Evolutionary conservation across 2,329 filamentous ascomycete genomes (phyloP).

Genomic region (Raffaelea albimanens): DNA sequence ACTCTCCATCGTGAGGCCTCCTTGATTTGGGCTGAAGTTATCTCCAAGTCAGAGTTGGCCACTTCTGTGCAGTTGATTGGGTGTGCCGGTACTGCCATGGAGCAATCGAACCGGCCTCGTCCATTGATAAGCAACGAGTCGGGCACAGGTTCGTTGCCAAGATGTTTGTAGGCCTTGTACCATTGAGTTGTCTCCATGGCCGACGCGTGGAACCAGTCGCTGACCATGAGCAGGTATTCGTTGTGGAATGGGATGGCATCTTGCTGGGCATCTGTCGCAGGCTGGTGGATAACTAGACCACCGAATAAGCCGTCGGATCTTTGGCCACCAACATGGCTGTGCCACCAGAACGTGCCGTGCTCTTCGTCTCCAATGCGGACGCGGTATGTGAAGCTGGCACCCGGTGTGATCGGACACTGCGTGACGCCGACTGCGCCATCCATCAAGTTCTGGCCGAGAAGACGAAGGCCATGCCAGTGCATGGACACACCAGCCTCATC

Average conservation of each 20-base stretch:
- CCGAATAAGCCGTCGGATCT: slow-evolving; percentile 59
- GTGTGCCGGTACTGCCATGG: slow-evolving; percentile 2
- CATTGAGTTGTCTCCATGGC: not conserved
- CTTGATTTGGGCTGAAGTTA: not conserved
- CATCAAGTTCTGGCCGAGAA: slow-evolving; percentile 39
- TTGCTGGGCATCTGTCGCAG: slow-evolving; percentile 35
- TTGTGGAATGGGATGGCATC: slow-evolving; percentile 42
- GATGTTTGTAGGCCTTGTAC: slow-evolving; percentile 1
- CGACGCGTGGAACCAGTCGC: slow-evolving; percentile 45
- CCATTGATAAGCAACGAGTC: slow-evolving; percentile 11
- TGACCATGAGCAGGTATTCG: slow-evolving; percentile 55
- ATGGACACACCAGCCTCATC: slow-evolving; percentile 26
- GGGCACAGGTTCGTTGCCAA: slow-evolving; percentile 8
- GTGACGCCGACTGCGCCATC: slow-evolving; percentile 58
- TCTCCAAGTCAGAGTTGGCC: not conserved
- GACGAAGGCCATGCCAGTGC: slow-evolving; percentile 36
- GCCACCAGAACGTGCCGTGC: slow-evolving; percentile 44
- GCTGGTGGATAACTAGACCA: slow-evolving; percentile 54
- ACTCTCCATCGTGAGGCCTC: slow-evolving; percentile 4
- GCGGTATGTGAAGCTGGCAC: slow-evolving; percentile 51
- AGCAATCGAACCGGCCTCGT: slow-evolving; percentile 6
- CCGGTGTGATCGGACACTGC: slow-evolving; percentile 57
- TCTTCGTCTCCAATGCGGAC: slow-evolving; percentile 7
- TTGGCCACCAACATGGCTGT: slow-evolving; percentile 56
- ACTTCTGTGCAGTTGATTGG: not conserved